phyloP scores from a whole-genome alignment of 495 filamentous ascomycete species.

The Friedmanniomyces simplex region DNA sequence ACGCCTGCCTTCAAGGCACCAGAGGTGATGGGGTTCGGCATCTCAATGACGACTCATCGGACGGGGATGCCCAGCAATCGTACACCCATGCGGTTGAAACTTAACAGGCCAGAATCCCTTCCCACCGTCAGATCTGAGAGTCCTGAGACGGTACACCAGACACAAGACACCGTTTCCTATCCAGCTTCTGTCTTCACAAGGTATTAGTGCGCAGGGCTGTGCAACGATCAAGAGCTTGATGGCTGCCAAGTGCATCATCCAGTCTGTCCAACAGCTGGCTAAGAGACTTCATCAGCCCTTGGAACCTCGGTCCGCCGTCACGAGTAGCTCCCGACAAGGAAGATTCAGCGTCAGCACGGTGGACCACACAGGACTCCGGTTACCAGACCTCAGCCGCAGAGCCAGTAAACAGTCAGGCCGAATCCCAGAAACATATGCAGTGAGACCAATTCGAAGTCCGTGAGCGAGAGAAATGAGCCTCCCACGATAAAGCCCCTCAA shows the following conservation, averaged over 20 bases:
- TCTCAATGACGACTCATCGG: neutral
- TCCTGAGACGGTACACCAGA: neutral
- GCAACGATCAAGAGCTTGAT: neutral
- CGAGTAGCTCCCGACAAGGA: too few relatives aligned
- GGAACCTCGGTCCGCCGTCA: too few relatives aligned
- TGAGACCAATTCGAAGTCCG: too few relatives aligned
- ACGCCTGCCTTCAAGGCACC: constrained; percentile 25
- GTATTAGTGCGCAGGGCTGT: neutral
- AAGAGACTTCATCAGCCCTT: neutral
- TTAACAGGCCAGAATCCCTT: neutral
- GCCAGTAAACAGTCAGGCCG: too few relatives aligned
- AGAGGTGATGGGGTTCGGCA: constrained; percentile 21
- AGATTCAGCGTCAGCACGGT: too few relatives aligned
- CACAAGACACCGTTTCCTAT: neutral
- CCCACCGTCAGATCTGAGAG: neutral
- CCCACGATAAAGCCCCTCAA: too few relatives aligned
- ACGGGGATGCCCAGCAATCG: neutral
- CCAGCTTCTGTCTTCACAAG: neutral
- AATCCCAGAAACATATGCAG: too few relatives aligned
- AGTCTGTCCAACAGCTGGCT: neutral
- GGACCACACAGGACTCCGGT: too few relatives aligned
- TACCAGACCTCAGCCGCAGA: too few relatives aligned
- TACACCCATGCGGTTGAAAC: neutral
- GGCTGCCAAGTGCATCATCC: neutral
- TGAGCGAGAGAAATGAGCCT: too few relatives aligned